These are phyloP conservation scores for Panus rudis DNA, from an alignment of 768 basidiomycete species.

Conservation along the genomic window DNA sequence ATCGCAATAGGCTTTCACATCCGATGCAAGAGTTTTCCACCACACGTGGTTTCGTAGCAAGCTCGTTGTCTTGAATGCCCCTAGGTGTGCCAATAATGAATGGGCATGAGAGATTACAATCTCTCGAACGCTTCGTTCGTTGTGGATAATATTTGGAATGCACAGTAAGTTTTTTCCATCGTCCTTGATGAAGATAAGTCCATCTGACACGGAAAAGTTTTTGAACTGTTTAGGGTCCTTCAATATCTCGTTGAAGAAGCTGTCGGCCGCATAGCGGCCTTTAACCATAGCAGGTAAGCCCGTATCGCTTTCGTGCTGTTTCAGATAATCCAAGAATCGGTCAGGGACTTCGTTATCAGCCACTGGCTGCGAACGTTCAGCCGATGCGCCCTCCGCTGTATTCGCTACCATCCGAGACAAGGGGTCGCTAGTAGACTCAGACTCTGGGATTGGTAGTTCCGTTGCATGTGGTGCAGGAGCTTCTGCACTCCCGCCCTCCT, in stretches of 20 bases:
- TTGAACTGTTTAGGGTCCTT: slow-evolving; percentile 14
- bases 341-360: background rate
- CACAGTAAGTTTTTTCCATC: slow-evolving; percentile 12
- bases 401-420: too few species aligned
- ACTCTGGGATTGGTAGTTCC: background rate
- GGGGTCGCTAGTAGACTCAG: too few species aligned
- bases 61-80: slow-evolving; percentile 25
- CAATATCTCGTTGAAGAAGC: slow-evolving; percentile 23
- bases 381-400: background rate
- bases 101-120: slow-evolving; percentile 31
- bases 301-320: background rate
- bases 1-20: slow-evolving; percentile 22
- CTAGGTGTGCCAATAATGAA: slow-evolving; percentile 32
- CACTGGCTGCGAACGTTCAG: too few species aligned
- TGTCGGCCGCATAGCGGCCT: slow-evolving; percentile 22
- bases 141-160: slow-evolving; percentile 22
- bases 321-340: too few species aligned
- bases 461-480: background rate
- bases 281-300: slow-evolving; percentile 10
- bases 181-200: slow-evolving; percentile 12
- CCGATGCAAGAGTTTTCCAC: slow-evolving; percentile 31
- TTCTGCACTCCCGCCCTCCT: slow-evolving; percentile 1
- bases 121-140: slow-evolving; percentile 19
- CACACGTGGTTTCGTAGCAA: slow-evolving; percentile 29
- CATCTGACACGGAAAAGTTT: slow-evolving; percentile 21